Conservation (phyloP, 345 rosid genomes). For the Cardamine occulta region DNA sequence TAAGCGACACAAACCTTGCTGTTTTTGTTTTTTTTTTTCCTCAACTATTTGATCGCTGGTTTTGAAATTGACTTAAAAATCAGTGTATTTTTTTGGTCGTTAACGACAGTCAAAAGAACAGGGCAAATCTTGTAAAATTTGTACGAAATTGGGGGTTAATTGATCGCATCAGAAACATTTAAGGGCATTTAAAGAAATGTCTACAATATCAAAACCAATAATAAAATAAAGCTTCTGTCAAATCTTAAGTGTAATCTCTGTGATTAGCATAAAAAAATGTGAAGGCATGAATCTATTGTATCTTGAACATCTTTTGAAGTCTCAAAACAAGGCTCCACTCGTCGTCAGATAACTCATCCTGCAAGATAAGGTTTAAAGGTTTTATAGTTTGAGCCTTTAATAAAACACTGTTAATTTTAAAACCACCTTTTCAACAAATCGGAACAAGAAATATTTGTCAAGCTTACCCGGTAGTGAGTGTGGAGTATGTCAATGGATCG, state of each 20-base stretch:
- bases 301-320: background rate
- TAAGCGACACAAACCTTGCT: too few relatives aligned
- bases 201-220: background rate
- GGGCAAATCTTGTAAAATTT: too few relatives aligned
- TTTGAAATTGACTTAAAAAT: too few relatives aligned
- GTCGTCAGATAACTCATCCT: slow-evolving; percentile 2
- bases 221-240: too few relatives aligned
- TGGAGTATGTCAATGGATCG: slow-evolving; percentile 74
- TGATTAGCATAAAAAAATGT: background rate
- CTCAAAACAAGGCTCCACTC: background rate
- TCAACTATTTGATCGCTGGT: too few relatives aligned
- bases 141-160: too few relatives aligned
- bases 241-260: background rate
- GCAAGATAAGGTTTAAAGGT: background rate
- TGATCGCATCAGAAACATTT: too few relatives aligned
- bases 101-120: too few relatives aligned
- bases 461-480: slow-evolving; percentile 72
- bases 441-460: background rate
- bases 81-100: too few relatives aligned
- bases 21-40: too few relatives aligned
- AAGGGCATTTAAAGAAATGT: background rate
- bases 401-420: background rate
- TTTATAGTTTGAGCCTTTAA: background rate
- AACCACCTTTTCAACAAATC: background rate
- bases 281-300: slow-evolving; percentile 3